Conservation (phyloP, 2,329 filamentous ascomycete species). For the Fusarium mangiferae region DNA sequence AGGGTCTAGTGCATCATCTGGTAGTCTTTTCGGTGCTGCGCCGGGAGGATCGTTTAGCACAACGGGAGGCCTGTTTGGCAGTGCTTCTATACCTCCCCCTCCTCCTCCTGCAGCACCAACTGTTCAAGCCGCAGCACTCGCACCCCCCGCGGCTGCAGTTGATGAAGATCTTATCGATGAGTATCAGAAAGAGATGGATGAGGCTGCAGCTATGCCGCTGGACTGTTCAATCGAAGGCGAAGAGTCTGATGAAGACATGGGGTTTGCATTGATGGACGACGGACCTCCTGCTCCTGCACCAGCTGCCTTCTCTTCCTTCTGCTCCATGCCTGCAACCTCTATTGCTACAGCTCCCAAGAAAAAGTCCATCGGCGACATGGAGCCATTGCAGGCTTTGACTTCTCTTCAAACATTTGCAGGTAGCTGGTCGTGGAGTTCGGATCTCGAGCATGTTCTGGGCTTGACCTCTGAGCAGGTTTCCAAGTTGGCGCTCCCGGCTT, state of each 20-base stretch:
- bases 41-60: background rate
- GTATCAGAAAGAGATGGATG: conserved; percentile 1
- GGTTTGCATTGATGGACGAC: background rate
- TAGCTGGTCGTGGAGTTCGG: conserved; percentile 45
- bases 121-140: background rate
- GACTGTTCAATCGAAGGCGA: no score
- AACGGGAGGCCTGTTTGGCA: background rate
- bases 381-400: conserved; percentile 54
- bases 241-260: background rate
- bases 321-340: background rate
- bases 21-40: background rate
- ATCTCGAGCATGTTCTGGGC: conserved; percentile 45
- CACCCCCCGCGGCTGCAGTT: background rate
- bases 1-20: background rate
- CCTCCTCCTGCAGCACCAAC: background rate
- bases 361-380: background rate
- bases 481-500: conserved; percentile 9
- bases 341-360: background rate
- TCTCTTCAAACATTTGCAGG: conserved; percentile 58
- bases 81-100: background rate
- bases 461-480: conserved; percentile 10
- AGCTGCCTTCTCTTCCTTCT: no score
- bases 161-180: background rate
- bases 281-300: background rate
- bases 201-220: background rate